Evolutionary conservation across 495 filamentous ascomycete species (phyloP).

Genomic region (Penicillium lividum): DNA sequence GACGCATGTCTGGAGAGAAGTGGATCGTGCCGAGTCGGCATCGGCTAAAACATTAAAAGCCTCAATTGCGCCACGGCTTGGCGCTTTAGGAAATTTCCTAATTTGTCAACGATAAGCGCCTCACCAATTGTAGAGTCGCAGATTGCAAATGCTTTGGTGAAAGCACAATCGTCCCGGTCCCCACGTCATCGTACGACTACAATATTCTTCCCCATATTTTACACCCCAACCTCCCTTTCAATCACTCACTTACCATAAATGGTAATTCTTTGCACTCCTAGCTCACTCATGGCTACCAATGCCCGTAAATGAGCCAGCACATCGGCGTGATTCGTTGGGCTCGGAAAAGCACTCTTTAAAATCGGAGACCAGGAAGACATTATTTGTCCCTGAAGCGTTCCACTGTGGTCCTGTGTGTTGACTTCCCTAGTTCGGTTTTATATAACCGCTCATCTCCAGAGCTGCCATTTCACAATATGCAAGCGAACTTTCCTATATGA

Average conservation of each 20-base stretch:
- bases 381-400: constrained; percentile 5
- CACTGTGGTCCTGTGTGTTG: constrained; percentile 15
- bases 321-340: constrained; percentile 15
- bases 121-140: neutral
- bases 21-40: constrained; percentile 15
- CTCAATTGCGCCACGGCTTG: constrained; percentile 2
- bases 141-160: neutral
- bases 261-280: constrained; percentile 14
- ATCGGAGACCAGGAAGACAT: constrained; percentile 4
- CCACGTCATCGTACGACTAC: neutral
- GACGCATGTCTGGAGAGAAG: constrained; percentile 6
- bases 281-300: neutral
- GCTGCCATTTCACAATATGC: neutral
- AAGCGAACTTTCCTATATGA: constrained; percentile 10
- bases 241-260: constrained; percentile 7
- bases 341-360: constrained; percentile 4
- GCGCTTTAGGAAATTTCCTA: constrained; percentile 6
- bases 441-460: constrained; percentile 13
- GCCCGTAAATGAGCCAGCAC: neutral
- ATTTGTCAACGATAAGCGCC: constrained; percentile 18
- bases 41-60: constrained; percentile 18
- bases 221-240: constrained; percentile 8
- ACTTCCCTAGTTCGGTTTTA: constrained; percentile 22
- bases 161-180: neutral
- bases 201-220: constrained; percentile 9